Percentiles rank a stretch among this genome's conserved stretches.
Evolutionary conservation across 2,329 filamentous ascomycete species (phyloP).

Genomic region (Cordyceps farinosa): DNA sequence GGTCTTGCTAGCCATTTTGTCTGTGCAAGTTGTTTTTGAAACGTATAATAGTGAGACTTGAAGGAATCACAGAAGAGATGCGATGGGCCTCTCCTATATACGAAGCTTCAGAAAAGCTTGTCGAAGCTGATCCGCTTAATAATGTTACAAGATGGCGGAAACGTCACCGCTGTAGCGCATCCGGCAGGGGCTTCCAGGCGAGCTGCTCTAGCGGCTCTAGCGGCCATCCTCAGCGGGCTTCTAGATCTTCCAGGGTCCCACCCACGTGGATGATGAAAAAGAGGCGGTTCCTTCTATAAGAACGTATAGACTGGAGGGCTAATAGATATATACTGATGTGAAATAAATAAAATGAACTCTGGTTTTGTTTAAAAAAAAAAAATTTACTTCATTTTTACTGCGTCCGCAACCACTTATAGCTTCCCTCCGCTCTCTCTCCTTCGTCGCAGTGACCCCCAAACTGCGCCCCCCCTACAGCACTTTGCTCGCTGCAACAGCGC

Average conservation of each 20-base stretch:
- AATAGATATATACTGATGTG: no score
- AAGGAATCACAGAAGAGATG: neutral
- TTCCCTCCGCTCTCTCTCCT: no score
- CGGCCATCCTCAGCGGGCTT: neutral
- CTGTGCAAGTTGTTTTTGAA: neutral
- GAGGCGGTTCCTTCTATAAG: no score
- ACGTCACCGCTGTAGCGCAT: constrained; percentile 3
- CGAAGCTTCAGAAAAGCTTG: constrained; percentile 4
- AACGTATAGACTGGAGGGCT: no score
- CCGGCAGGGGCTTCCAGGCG: neutral
- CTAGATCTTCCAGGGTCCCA: neutral
- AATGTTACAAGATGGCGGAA: constrained; percentile 3
- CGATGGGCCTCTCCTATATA: neutral
- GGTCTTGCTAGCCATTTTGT: constrained; percentile 28
- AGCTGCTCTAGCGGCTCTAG: no score
- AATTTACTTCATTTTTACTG: no score
- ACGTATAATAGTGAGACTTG: no score
- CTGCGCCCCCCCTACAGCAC: neutral
- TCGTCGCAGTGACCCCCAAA: neutral
- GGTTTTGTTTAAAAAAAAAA: no score
- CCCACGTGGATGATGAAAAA: no score
- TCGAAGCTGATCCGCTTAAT: neutral
- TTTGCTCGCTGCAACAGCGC: neutral
- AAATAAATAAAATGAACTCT: no score
- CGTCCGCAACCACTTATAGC: no score